Conservation (phyloP, 116 monocot genomes). For the Trichopus zeylanicus region DNA sequence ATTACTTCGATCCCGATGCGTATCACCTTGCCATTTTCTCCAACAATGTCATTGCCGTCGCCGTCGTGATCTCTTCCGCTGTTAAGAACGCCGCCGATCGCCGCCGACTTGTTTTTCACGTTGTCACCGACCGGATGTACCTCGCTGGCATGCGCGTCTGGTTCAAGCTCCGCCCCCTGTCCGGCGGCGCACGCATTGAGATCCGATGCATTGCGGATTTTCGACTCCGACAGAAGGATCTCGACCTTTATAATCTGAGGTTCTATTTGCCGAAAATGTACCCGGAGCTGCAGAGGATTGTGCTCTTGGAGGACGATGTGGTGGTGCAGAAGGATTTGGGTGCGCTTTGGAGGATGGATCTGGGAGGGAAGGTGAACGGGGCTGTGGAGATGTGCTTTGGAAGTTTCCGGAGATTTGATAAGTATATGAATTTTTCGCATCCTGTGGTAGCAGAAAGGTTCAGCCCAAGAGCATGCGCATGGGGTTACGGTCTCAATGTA, state of each 20-base stretch:
- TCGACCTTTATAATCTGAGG: slow-evolving; percentile 49
- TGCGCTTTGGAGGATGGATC: slow-evolving; percentile 47
- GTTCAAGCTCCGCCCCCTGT: slow-evolving; percentile 57
- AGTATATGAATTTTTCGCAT: slow-evolving; percentile 78
- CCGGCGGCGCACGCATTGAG: slow-evolving; percentile 41
- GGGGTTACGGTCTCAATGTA: slow-evolving; percentile 82
- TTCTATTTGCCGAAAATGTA: slow-evolving; percentile 84
- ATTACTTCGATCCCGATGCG: slow-evolving; percentile 27
- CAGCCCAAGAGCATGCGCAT: slow-evolving; percentile 69
- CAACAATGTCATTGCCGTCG: slow-evolving; percentile 70
- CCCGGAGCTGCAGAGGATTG: slow-evolving; percentile 44
- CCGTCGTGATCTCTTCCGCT: slow-evolving; percentile 67
- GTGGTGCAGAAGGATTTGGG: slow-evolving; percentile 82
- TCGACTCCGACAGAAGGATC: slow-evolving; percentile 34
- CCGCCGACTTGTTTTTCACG: slow-evolving; percentile 52
- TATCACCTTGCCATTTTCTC: slow-evolving; percentile 72
- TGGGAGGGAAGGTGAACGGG: slow-evolving; percentile 84
- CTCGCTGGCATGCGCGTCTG: slow-evolving; percentile 76
- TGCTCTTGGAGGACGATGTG: slow-evolving; percentile 77
- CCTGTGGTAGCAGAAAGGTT: slow-evolving; percentile 39
- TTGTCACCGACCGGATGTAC: slow-evolving; percentile 78
- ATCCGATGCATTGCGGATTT: slow-evolving; percentile 43
- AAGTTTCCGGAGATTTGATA: slow-evolving; percentile 45
- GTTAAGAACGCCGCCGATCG: slow-evolving; percentile 50
- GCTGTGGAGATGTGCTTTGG: slow-evolving; percentile 95